These are phyloP conservation scores for Calonectria hawksworthii DNA, from an alignment of 2,329 filamentous ascomycete species.

Conservation along the genomic window DNA sequence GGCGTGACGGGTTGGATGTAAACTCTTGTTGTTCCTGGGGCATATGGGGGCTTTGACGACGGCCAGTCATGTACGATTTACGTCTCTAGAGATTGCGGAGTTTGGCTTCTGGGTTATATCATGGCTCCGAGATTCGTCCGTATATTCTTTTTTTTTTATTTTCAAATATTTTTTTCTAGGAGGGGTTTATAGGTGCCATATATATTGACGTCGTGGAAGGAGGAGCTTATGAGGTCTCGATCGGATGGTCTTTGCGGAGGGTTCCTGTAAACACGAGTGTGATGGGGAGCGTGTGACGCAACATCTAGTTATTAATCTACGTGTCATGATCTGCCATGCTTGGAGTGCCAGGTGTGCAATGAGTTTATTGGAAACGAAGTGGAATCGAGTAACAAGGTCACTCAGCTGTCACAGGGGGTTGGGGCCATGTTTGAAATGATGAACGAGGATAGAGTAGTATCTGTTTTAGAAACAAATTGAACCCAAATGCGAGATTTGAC, in stretches of 20 bases:
- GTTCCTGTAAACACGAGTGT: not conserved
- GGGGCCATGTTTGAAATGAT: not conserved
- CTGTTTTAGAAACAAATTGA: not conserved
- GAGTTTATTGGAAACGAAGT: not conserved
- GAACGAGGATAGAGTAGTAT: not conserved
- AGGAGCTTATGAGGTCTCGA: slow-evolving; percentile 2
- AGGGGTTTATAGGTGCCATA: slow-evolving; percentile 30
- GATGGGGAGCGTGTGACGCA: slow-evolving; percentile 12
- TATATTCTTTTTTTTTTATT: slow-evolving; percentile 36
- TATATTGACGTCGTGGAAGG: slow-evolving; percentile 34
- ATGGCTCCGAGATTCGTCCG: slow-evolving; percentile 42
- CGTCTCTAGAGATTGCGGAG: slow-evolving; percentile 49
- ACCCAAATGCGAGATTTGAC: not conserved
- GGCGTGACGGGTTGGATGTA: slow-evolving; percentile 45
- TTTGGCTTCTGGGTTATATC: slow-evolving; percentile 49
- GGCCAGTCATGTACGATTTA: slow-evolving; percentile 49
- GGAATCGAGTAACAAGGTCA: not conserved
- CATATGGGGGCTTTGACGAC: slow-evolving; percentile 40
- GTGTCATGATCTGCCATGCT: slow-evolving; percentile 7
- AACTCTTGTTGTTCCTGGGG: slow-evolving; percentile 35
- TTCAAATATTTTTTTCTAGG: slow-evolving; percentile 17
- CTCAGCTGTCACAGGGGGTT: not conserved
- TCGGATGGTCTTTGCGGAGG: not conserved
- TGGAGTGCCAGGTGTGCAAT: not conserved
- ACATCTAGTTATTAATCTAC: slow-evolving; percentile 22